A percentile compares a stretch with the other conserved stretches of the same genome.
Evolutionary conservation across 352 stramenopile species (phyloP).

Genomic region (Phytophthora podocarpi): DNA sequence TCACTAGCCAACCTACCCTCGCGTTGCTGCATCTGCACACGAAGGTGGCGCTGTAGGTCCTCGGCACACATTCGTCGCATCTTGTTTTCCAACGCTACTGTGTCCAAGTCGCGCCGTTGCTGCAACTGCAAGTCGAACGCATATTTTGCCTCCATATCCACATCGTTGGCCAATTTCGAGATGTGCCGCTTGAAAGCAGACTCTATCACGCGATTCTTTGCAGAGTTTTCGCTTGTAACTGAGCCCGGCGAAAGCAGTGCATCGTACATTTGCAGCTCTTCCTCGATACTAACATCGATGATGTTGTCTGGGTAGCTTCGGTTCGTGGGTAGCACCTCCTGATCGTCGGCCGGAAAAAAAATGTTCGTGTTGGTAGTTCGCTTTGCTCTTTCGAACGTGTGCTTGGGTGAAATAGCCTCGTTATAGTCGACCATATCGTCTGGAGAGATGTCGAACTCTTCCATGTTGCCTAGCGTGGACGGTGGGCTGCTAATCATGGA

Average conservation of each 20-base stretch:
- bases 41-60: constrained; percentile 62
- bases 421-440: constrained; percentile 48
- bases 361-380: constrained; percentile 6
- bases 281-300: constrained; percentile 55
- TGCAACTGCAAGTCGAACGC: constrained; percentile 58
- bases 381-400: constrained; percentile 18
- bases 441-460: constrained; percentile 63
- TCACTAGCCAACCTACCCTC: constrained; percentile 35
- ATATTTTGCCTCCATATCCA: constrained; percentile 64
- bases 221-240: constrained; percentile 10
- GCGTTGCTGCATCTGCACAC: constrained; percentile 56
- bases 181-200: constrained; percentile 68
- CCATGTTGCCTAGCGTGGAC: constrained; percentile 50
- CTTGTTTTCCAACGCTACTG: constrained; percentile 50
- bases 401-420: constrained; percentile 12
- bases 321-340: constrained; percentile 51
- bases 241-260: constrained; percentile 42
- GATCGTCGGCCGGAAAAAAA: constrained; percentile 41
- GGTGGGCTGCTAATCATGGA: constrained; percentile 58
- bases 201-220: constrained; percentile 54
- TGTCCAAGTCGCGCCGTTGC: constrained; percentile 61
- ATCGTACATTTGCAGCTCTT: constrained; percentile 62
- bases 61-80: constrained; percentile 54
- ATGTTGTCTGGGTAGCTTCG: constrained; percentile 62
- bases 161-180: constrained; percentile 49